Evolutionary conservation across 192 early-diverging fungal species (phyloP), one percentile per base, ranked within the genome.

Genomic region (Helicostylum pulchrum): DNA sequence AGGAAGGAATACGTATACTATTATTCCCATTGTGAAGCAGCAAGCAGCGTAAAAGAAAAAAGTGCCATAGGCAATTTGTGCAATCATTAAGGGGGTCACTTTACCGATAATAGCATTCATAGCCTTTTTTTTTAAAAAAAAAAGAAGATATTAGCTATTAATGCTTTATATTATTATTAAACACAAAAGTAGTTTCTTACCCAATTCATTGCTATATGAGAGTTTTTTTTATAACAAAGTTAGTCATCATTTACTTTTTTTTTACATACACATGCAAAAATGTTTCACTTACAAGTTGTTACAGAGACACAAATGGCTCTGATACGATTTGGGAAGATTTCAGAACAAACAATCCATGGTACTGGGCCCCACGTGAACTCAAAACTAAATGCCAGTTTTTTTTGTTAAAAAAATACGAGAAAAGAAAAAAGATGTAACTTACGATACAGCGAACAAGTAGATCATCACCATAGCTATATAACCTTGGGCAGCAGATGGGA

Each of bases 51-150:
- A 56, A 10, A 56, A 56, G 32, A 56, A 56, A 17, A 56, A 56
- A 4, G 32, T 39, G 0, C 54, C 54, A 10, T 56, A 56, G 8
- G 30, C 17, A 56, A 56, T 56, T 7, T 17, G n/a, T 10, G 31
- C 14, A 39, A 56, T 56, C 54, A 56, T 56, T 8, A 56, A 36
- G 9, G 54, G 54, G 19, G 54, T 39, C 17, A 56, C 54, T 19
- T 56, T 56, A 56, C 54, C 54, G 20, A 56, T 56, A 56, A 56
- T 56, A 39, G 54, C 54, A 36, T 56, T 56, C 17, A 34, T 39
- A 19, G 31, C 54, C 54, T 56, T 21, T 4, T 56, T 30, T 32
- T 54, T 21, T 1, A 56, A 10, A 4, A 9, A 4, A 56, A 55
- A 55, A 55, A 7, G 17, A 14, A 34, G 17, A 34, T 26, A 26